Evolutionary conservation across 2,329 filamentous ascomycete species (phyloP), one percentile per base, ranked within the genome.

Genomic region (Pyrenochaeta sp.): DNA sequence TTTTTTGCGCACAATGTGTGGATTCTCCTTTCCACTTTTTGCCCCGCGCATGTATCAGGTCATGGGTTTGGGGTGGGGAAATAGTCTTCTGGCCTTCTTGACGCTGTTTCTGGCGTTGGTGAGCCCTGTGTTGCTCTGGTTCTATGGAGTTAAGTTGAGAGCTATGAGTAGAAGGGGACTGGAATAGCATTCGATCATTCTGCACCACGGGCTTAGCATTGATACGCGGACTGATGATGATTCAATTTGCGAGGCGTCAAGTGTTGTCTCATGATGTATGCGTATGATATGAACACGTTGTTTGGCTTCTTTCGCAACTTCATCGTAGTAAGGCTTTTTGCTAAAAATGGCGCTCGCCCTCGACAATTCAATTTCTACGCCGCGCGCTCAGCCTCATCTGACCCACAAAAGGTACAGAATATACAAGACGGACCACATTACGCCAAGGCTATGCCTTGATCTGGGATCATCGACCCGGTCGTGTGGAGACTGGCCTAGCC

Each of bases 1-100:
- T 0, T 83, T 90, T 3, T 68, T 88, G 37, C 76, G 86, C 24
- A 81, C 78, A 6, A 71, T 87, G 3, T 77, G 84, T 13, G 86
- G 85, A 5, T 85, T 84, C 12, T 74, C 86, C 37, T 77, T 90
- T 2, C 88, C 87, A 0, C 74, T 89, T 19, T 84, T 83, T 12
- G 86, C 84, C 0, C 78, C 83, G 22, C 62, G 74, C 40, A 86
- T 90, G 85, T 90, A 89, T 64, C 71, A 80, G 13, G 77, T 68
- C 0, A 69, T 89, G 3, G 87, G 87, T 0, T 66, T 86, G 13
- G 87, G 87, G 0, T 87, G 86, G 72, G 88, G 86, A 0, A 87
- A 86, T 58, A 82, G 79, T 32, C 53, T 86, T 44, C 66, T 86
- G 5, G 85, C 76, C 0, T 86, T 86, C 56, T 78, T 85, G 60